Conservation (phyloP, 495 filamentous ascomycete genomes). For the Tuber umbilicatum region DNA sequence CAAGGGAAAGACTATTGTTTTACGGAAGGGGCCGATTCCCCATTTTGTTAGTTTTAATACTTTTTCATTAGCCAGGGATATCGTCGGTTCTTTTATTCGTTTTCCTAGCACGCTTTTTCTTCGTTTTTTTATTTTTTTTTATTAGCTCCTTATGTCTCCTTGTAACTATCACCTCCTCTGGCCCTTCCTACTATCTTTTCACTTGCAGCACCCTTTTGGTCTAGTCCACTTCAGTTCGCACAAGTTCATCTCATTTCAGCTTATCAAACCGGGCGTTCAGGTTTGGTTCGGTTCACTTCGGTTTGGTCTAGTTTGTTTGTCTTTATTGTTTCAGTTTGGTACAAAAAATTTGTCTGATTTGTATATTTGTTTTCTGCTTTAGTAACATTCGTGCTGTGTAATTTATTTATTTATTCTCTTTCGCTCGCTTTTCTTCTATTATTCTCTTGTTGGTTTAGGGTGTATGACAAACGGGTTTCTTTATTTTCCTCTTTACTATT, state of each 20-base stretch:
- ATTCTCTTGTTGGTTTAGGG: constrained; percentile 13
- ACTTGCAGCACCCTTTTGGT: background rate
- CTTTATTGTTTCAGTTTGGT: background rate
- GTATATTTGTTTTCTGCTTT: constrained; percentile 15
- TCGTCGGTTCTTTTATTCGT: background rate
- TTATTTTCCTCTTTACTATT: constrained; percentile 14
- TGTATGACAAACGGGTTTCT: background rate
- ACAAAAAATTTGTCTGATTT: background rate
- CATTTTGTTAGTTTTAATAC: background rate
- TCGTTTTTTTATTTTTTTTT: background rate
- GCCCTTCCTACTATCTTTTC: background rate
- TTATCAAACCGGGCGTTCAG: constrained; percentile 4
- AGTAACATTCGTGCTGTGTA: background rate
- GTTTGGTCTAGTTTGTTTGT: background rate
- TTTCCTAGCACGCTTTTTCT: background rate
- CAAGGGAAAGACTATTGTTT: background rate
- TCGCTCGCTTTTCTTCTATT: background rate
- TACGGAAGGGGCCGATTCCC: background rate
- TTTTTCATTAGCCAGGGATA: background rate
- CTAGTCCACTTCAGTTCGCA: background rate
- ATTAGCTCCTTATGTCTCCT: background rate
- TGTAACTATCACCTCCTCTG: background rate
- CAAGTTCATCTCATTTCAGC: constrained; percentile 1
- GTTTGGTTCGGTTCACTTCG: background rate
- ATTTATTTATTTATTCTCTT: constrained; percentile 5